Percentiles rank a stretch among this genome's conserved stretches.
phyloP scores from a whole-genome alignment of 2,329 filamentous ascomycete genomes.

The Neospermospora avenae region DNA sequence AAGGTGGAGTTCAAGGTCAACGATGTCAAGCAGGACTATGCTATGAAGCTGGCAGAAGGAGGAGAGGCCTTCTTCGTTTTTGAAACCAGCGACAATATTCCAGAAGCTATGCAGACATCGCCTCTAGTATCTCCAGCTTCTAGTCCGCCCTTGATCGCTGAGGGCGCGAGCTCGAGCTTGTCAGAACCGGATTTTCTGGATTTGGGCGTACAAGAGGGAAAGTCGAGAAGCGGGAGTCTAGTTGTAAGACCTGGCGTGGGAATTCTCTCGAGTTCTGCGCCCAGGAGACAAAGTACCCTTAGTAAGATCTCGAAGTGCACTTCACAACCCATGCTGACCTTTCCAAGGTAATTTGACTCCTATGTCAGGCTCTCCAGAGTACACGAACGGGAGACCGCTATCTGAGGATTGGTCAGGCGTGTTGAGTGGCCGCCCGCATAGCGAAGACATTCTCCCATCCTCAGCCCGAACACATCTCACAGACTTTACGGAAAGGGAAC shows the following conservation, averaged over 20 bases:
- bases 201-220: slow-evolving; percentile 45
- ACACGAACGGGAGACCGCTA: slow-evolving; percentile 43
- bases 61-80: slow-evolving; percentile 99
- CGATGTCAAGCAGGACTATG: slow-evolving; percentile 83
- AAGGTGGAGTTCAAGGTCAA: slow-evolving; percentile 99
- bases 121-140: slow-evolving; percentile 86
- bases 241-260: slow-evolving; percentile 43
- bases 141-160: slow-evolving; percentile 66
- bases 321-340: slow-evolving; percentile 18
- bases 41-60: slow-evolving; percentile 97
- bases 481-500: slow-evolving; percentile 33
- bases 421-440: slow-evolving; percentile 43
- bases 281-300: slow-evolving; percentile 33
- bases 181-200: slow-evolving; percentile 70
- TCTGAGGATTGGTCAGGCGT: slow-evolving; percentile 50
- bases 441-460: slow-evolving; percentile 52
- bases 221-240: slow-evolving; percentile 38
- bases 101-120: slow-evolving; percentile 91
- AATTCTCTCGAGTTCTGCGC: slow-evolving; percentile 39
- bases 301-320: slow-evolving; percentile 23
- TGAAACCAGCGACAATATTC: slow-evolving; percentile 87
- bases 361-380: slow-evolving; percentile 50
- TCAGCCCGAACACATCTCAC: slow-evolving; percentile 40
- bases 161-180: slow-evolving; percentile 45
- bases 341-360: slow-evolving; percentile 44